Percentiles rank a stretch among this genome's conserved stretches.
Conservation (phyloP, 306 rosid genomes). For the Rosa multiflora region DNA sequence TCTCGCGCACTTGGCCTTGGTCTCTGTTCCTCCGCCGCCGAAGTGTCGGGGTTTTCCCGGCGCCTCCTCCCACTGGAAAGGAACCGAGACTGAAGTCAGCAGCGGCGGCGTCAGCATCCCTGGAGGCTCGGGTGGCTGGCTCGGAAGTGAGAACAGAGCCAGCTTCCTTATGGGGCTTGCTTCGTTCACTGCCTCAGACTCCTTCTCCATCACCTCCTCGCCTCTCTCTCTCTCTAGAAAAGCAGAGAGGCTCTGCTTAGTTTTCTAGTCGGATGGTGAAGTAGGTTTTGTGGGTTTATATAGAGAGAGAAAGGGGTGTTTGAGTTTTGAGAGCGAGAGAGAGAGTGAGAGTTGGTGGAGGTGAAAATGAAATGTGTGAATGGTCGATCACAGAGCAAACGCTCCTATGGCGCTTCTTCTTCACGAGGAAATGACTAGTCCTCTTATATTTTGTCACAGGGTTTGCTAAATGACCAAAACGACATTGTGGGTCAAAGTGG, state of each 20-base stretch:
- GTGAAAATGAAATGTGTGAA: constrained; percentile 43
- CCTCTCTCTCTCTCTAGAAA: not conserved
- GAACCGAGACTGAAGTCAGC: constrained; percentile 52
- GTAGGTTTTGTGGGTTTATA: too few relatives aligned
- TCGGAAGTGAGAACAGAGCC: constrained; percentile 43
- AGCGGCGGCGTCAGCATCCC: constrained; percentile 49
- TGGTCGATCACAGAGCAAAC: constrained; percentile 32
- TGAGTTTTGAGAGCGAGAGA: too few relatives aligned
- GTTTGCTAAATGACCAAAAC: not conserved
- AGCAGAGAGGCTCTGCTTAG: too few relatives aligned
- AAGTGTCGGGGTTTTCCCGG: constrained; percentile 77
- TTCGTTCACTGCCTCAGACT: constrained; percentile 13
- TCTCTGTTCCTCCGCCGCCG: constrained; percentile 8
- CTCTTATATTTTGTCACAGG: constrained; percentile 1
- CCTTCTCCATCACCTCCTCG: constrained; percentile 19
- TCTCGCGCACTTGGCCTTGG: constrained; percentile 33
- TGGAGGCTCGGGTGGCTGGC: constrained; percentile 30
- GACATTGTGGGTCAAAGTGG: not conserved
- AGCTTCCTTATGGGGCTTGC: constrained; percentile 35
- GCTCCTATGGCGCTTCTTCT: constrained; percentile 71
- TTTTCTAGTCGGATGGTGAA: too few relatives aligned
- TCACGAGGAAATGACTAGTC: constrained; percentile 58
- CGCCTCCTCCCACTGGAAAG: constrained; percentile 93
- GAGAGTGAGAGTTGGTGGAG: constrained; percentile 21
- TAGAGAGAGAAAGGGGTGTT: too few relatives aligned